phyloP scores from a whole-genome alignment of 2,329 filamentous ascomycete genomes.

The Xylariales sp. region DNA sequence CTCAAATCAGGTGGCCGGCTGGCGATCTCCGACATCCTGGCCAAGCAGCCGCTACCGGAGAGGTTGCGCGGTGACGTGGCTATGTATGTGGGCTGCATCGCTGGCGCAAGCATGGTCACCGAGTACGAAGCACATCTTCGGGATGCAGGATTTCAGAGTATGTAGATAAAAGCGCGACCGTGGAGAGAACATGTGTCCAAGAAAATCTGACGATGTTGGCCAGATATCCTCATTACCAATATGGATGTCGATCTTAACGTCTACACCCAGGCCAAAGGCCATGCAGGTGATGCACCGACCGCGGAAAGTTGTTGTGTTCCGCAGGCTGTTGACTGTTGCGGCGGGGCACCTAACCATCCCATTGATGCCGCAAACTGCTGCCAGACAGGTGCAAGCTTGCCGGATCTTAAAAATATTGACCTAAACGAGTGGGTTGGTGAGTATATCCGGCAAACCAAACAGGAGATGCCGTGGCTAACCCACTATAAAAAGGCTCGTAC shows the following conservation, averaged over 20 bases:
- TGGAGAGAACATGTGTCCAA: neutral
- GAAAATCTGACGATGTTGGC: neutral
- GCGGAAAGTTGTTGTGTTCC: neutral
- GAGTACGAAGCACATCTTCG: constrained; percentile 49
- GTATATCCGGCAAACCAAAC: neutral
- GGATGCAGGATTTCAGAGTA: neutral
- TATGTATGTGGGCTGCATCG: constrained; percentile 57
- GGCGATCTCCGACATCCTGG: constrained; percentile 57
- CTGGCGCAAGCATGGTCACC: constrained; percentile 47
- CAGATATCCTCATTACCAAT: neutral
- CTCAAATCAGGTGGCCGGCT: constrained; percentile 53
- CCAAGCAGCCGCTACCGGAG: constrained; percentile 41
- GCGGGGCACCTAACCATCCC: neutral
- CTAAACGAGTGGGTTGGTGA: neutral
- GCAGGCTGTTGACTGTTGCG: neutral
- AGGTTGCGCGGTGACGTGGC: constrained; percentile 43
- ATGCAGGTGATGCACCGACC: too few relatives aligned
- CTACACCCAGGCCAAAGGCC: neutral
- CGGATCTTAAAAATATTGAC: neutral
- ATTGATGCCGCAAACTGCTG: too few relatives aligned
- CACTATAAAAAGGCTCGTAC: neutral
- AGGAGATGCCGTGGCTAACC: neutral
- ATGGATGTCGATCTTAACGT: neutral
- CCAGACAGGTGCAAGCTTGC: neutral
- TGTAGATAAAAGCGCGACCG: too few relatives aligned